Conservation (phyloP, 129 eudicot genomes). For the Flaveria linearis region DNA sequence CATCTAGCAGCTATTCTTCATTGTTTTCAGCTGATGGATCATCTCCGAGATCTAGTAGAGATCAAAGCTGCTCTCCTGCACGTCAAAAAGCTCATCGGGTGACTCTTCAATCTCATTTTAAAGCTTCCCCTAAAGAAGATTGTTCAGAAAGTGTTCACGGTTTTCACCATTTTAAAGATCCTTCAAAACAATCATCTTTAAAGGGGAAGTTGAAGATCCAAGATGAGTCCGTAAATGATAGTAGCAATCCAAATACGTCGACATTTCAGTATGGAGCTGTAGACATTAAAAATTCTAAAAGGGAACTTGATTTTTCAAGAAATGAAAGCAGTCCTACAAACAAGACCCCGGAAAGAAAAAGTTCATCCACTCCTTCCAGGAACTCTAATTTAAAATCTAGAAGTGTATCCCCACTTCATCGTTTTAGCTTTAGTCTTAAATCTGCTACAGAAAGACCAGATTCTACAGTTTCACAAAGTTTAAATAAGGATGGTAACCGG, state of each 20-base stretch:
- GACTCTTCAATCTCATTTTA: slow-evolving; percentile 47
- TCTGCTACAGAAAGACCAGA: slow-evolving; percentile 40
- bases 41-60: slow-evolving; percentile 54
- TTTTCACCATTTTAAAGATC: slow-evolving; percentile 24
- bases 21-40: slow-evolving; percentile 59
- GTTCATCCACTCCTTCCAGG: slow-evolving; percentile 22
- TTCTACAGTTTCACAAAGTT: slow-evolving; percentile 27
- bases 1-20: slow-evolving; percentile 55
- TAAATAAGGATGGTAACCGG: slow-evolving; percentile 18
- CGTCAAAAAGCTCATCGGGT: slow-evolving; percentile 45
- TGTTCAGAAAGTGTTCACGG: slow-evolving; percentile 25
- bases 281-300: slow-evolving; percentile 15
- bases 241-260: not conserved
- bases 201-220: slow-evolving; percentile 55
- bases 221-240: slow-evolving; percentile 27
- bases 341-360: slow-evolving; percentile 35
- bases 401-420: slow-evolving; percentile 70
- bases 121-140: slow-evolving; percentile 42
- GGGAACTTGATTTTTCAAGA: slow-evolving; percentile 25
- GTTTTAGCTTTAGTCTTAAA: slow-evolving; percentile 51
- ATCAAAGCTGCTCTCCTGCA: slow-evolving; percentile 54
- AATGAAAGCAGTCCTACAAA: slow-evolving; percentile 24
- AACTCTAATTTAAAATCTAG: slow-evolving; percentile 42
- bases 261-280: slow-evolving; percentile 25
- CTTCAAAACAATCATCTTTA: slow-evolving; percentile 27